A percentile compares a stretch with the other conserved stretches of the same genome.
phyloP scores from a whole-genome alignment of 1,284 basidiomycete genomes.

The Marasmius sp. region DNA sequence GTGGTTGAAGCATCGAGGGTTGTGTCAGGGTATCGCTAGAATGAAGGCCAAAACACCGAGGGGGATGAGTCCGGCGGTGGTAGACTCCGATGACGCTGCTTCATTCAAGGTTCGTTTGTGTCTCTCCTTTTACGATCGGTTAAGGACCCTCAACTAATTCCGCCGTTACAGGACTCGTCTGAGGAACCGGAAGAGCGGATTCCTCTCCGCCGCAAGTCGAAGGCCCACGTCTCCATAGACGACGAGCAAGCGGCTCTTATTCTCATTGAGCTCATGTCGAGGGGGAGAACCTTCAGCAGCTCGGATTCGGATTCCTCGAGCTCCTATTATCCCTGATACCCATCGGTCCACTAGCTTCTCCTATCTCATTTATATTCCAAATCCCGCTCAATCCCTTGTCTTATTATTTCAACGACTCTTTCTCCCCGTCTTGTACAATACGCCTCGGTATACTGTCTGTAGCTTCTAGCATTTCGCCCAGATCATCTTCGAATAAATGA shows the following conservation, averaged over 20 bases:
- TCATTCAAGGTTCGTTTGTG: background rate
- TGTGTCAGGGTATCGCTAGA: background rate
- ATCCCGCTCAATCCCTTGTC: no score
- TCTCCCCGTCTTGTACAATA: no score
- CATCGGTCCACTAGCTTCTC: no score
- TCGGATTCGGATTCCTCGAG: background rate
- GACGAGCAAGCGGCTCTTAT: background rate
- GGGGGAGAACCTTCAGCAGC: background rate
- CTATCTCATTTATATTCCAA: no score
- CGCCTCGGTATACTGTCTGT: no score
- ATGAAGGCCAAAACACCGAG: background rate
- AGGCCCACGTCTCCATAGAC: background rate
- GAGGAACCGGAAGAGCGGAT: background rate
- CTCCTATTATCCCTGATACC: background rate
- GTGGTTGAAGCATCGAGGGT: conserved; percentile 10
- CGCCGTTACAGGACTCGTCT: background rate
- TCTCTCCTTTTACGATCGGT: background rate
- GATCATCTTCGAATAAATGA: no score
- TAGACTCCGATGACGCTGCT: background rate
- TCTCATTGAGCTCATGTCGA: background rate
- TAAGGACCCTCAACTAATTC: no score
- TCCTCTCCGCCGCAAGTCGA: background rate
- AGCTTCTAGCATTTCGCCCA: no score
- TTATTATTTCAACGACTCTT: no score
- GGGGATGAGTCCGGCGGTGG: background rate